phyloP scores from a whole-genome alignment of 1,284 basidiomycete species.

The Apiotrichum montevideense region DNA sequence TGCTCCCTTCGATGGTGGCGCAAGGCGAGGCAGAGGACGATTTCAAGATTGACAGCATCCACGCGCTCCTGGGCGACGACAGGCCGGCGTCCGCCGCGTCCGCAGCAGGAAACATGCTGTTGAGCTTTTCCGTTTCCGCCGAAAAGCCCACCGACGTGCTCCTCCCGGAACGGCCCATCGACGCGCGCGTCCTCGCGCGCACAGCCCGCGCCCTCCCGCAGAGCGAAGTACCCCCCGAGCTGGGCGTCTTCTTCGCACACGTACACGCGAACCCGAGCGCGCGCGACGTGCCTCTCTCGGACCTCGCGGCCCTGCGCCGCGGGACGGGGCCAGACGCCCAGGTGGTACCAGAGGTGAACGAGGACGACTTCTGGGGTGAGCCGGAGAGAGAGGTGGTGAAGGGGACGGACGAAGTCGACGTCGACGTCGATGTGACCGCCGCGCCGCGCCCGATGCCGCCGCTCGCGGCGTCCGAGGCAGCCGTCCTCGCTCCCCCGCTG shows the following conservation, averaged over 20 bases:
- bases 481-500: not conserved
- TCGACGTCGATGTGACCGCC: not conserved
- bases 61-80: constrained; percentile 5
- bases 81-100: not conserved
- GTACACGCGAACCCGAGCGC: constrained; percentile 1
- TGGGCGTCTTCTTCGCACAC: constrained; percentile 7
- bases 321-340: not conserved
- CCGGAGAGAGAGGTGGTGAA: not conserved
- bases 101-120: not conserved
- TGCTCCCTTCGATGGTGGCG: not conserved
- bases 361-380: not conserved
- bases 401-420: too few relatives aligned
- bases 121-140: not conserved
- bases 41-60: constrained; percentile 7
- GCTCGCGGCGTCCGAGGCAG: not conserved
- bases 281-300: not conserved
- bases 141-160: constrained; percentile 7
- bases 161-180: constrained; percentile 12
- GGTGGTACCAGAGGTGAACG: not conserved
- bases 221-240: not conserved
- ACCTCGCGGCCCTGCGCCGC: constrained; percentile 7
- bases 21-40: not conserved
- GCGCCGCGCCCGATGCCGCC: not conserved
- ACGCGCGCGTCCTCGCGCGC: constrained; percentile 6
- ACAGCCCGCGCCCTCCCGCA: not conserved